Evolutionary conservation across 108 stramenopile genomes (phyloP).

Genomic region (Conticribra weissflogii): DNA sequence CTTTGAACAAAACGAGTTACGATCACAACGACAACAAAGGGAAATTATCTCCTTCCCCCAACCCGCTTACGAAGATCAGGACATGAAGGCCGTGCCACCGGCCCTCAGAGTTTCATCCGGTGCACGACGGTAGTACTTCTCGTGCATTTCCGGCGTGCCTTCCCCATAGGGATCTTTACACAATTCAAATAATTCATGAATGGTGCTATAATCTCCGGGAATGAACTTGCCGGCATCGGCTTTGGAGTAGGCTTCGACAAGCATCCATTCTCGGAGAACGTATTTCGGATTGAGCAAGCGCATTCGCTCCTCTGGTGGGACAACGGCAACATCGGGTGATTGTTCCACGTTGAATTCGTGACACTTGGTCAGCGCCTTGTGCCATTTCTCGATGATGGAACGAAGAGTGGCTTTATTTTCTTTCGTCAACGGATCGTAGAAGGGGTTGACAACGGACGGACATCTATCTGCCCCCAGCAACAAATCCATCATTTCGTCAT

Average conservation of each 20-base stretch:
- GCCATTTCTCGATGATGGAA: slow-evolving; percentile 75
- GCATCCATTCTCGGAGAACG: slow-evolving; percentile 85
- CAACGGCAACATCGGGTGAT: slow-evolving; percentile 5
- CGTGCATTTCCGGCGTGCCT: slow-evolving; percentile 56
- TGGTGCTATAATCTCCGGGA: slow-evolving; percentile 58
- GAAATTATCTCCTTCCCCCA: slow-evolving; percentile 3
- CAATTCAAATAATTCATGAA: slow-evolving; percentile 70
- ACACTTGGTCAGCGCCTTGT: slow-evolving; percentile 41
- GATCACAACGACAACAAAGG: background rate
- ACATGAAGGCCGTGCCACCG: slow-evolving; percentile 90
- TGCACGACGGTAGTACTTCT: slow-evolving; percentile 73
- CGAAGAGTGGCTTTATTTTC: slow-evolving; percentile 47
- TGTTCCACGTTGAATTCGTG: slow-evolving; percentile 16
- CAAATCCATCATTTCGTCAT: slow-evolving; percentile 63
- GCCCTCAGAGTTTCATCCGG: slow-evolving; percentile 64
- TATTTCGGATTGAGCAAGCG: slow-evolving; percentile 74
- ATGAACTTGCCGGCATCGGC: slow-evolving; percentile 53
- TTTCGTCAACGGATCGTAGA: slow-evolving; percentile 66
- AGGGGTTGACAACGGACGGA: slow-evolving; percentile 33
- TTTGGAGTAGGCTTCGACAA: slow-evolving; percentile 84
- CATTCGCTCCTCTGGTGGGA: slow-evolving; percentile 60
- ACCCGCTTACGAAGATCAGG: slow-evolving; percentile 77
- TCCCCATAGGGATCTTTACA: slow-evolving; percentile 77
- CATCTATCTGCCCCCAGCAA: slow-evolving; percentile 54
- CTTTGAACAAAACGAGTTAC: too few species aligned